Percentiles rank a stretch among this genome's conserved stretches.
phyloP scores from a whole-genome alignment of 345 rosid species.

The Cardiospermum halicacabum region DNA sequence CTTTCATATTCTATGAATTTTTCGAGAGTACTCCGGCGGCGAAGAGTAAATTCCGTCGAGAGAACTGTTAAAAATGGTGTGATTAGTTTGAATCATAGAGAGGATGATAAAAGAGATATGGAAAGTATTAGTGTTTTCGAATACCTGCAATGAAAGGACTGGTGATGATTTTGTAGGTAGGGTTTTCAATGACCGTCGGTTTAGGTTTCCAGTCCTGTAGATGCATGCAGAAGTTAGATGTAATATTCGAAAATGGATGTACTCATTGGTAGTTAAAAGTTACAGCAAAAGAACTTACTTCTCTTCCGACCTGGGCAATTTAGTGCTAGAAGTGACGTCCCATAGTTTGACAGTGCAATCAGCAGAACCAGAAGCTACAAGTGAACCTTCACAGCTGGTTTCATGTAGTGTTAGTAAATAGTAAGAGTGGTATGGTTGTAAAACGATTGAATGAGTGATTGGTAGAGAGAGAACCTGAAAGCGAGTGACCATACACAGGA shows the following conservation, averaged over 20 bases:
- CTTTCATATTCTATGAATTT: constrained; percentile 15
- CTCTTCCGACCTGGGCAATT: constrained; percentile 60
- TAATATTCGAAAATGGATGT: no score
- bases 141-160: constrained; percentile 63
- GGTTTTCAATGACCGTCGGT: constrained; percentile 77
- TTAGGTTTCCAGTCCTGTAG: constrained; percentile 62
- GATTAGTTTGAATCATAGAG: neutral
- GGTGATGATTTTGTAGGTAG: constrained; percentile 83
- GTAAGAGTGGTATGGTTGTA: neutral
- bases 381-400: constrained; percentile 81
- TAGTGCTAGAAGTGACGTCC: constrained; percentile 78
- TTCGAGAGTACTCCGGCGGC: constrained; percentile 80
- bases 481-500: constrained; percentile 89
- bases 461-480: constrained; percentile 54
- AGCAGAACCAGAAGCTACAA: constrained; percentile 97
- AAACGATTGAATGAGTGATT: neutral
- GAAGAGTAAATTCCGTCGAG: constrained; percentile 79
- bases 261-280: no score
- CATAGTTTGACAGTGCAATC: constrained; percentile 89
- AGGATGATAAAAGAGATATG: neutral
- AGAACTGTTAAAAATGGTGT: constrained; percentile 46
- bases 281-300: constrained; percentile 35
- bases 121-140: neutral
- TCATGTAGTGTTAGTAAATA: constrained; percentile 8
- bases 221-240: no score